Evolutionary conservation across 192 early-diverging fungal genomes (phyloP).

Genomic region (Hyaloraphidium curvatum): DNA sequence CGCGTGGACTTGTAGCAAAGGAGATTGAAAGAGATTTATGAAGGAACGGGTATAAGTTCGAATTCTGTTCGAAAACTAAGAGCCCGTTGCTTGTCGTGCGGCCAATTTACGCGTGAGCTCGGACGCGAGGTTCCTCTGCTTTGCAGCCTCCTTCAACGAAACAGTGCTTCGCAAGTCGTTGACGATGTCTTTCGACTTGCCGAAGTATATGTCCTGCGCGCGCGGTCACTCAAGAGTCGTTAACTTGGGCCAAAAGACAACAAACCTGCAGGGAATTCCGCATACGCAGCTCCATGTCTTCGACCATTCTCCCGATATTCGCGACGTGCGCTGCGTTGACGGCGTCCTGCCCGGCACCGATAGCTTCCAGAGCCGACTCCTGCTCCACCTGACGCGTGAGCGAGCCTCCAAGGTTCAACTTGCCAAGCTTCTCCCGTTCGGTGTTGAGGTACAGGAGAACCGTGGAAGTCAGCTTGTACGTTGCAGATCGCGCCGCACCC

Average conservation of each 20-base stretch:
- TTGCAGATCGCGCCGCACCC: conserved; percentile 43
- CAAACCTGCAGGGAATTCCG: conserved; percentile 72
- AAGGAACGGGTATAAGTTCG: too few relatives aligned
- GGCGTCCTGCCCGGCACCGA: conserved; percentile 48
- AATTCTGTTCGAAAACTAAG: too few relatives aligned
- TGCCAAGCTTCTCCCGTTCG: conserved; percentile 33
- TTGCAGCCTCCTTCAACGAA: conserved; percentile 51
- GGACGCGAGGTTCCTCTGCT: conserved; percentile 25
- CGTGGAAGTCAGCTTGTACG: conserved; percentile 92
- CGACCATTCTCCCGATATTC: conserved; percentile 91
- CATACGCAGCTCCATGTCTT: conserved; percentile 98
- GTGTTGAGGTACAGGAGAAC: conserved; percentile 85
- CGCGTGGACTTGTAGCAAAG: too few relatives aligned
- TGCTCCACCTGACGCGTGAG: conserved; percentile 88
- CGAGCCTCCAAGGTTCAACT: conserved; percentile 73
- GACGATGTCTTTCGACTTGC: conserved; percentile 91
- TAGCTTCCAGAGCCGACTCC: conserved; percentile 51
- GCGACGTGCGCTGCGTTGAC: conserved; percentile 56
- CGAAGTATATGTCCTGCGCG: conserved; percentile 97
- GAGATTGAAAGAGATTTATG: too few relatives aligned
- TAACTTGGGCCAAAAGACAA: too few relatives aligned
- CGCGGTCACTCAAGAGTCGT: too few relatives aligned
- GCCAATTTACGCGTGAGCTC: too few relatives aligned
- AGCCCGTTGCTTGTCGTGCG: too few relatives aligned
- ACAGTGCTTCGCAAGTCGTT: conserved; percentile 71